These are phyloP conservation scores for Aureobasidium musti DNA, from an alignment of 2,329 filamentous ascomycete species.

Conservation along the genomic window DNA sequence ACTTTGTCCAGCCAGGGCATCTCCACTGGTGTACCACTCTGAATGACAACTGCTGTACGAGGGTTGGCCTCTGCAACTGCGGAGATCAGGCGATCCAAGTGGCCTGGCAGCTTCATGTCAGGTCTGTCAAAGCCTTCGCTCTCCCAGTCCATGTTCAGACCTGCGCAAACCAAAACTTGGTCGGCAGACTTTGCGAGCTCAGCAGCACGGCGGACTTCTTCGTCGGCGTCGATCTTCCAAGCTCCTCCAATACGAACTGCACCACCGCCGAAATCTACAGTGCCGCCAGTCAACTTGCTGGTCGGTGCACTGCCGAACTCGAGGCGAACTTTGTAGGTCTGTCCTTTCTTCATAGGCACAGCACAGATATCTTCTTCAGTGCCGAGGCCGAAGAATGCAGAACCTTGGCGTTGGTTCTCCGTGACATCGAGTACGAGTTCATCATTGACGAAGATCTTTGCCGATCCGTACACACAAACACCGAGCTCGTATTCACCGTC, in stretches of 20 bases:
- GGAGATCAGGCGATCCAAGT: constrained; percentile 65
- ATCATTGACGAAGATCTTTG: constrained; percentile 62
- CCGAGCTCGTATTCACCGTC: constrained; percentile 65
- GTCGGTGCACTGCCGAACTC: constrained; percentile 66
- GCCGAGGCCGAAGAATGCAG: constrained; percentile 65
- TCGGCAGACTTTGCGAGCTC: constrained; percentile 68
- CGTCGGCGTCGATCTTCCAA: constrained; percentile 58
- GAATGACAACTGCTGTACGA: constrained; percentile 71
- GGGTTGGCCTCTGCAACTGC: constrained; percentile 67
- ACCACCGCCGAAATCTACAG: constrained; percentile 68
- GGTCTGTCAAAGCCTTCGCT: constrained; percentile 68
- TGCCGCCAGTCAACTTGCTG: constrained; percentile 62
- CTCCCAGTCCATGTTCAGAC: constrained; percentile 76
- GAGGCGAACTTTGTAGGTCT: constrained; percentile 61
- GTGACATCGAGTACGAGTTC: constrained; percentile 65
- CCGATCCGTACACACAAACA: constrained; percentile 66
- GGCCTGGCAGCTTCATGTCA: constrained; percentile 61
- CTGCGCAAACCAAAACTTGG: constrained; percentile 75
- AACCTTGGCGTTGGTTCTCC: constrained; percentile 59
- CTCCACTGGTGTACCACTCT: constrained; percentile 72
- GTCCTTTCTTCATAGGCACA: constrained; percentile 60
- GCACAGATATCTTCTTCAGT: constrained; percentile 64
- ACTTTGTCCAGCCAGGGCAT: constrained; percentile 70
- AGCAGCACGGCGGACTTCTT: constrained; percentile 66
- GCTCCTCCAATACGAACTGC: constrained; percentile 62